phyloP scores from a whole-genome alignment of 345 rosid species.

The Eucalyptus cloeziana region DNA sequence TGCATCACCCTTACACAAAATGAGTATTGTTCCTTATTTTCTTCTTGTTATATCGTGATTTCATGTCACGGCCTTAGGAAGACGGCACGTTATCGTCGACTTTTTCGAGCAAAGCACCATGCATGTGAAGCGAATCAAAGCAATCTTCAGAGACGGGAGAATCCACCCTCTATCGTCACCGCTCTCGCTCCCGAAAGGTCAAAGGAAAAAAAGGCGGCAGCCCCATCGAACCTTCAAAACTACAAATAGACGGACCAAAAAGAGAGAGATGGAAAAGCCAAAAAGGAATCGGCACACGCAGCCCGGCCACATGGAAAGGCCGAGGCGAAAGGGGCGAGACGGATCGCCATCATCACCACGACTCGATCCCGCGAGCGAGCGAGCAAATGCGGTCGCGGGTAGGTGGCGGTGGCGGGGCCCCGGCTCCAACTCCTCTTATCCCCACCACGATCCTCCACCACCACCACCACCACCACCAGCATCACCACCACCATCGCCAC shows the following conservation, averaged over 20 bases:
- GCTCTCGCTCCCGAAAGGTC: background rate
- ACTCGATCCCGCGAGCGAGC: background rate
- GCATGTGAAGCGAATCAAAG: background rate
- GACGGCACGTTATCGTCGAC: background rate
- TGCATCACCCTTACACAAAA: too few species aligned
- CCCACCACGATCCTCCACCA: background rate
- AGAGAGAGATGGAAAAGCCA: background rate
- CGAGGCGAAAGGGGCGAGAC: background rate
- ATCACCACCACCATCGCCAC: background rate
- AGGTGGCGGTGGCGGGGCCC: constrained; percentile 1
- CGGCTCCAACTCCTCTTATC: background rate
- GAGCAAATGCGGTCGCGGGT: background rate
- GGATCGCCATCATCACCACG: background rate
- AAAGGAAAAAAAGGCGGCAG: background rate
- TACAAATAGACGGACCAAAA: background rate
- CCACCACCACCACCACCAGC: background rate
- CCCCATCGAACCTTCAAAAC: background rate
- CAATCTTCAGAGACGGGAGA: background rate
- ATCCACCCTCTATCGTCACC: background rate
- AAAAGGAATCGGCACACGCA: background rate
- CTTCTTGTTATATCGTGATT: background rate
- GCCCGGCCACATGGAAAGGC: constrained; percentile 10
- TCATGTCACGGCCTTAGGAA: background rate
- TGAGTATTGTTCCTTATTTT: background rate
- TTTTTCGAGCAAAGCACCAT: background rate